A percentile compares a stretch with the other conserved stretches of the same genome.
Evolutionary conservation across 2,329 filamentous ascomycete genomes (phyloP).

Genomic region (Blastomyces gilchristii): DNA sequence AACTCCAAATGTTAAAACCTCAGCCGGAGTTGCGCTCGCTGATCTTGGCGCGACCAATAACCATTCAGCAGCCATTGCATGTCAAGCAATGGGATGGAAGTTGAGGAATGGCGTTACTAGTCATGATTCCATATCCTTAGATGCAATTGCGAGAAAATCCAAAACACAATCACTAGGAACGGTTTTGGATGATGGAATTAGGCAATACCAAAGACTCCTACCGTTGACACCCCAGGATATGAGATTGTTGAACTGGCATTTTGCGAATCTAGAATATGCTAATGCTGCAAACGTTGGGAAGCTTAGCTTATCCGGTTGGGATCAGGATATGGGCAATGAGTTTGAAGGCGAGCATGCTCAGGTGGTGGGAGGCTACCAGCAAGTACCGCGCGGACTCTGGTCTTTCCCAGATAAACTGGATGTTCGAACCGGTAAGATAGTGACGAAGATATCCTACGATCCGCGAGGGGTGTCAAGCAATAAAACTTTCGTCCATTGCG

Average conservation of each 20-base stretch:
- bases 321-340: constrained; percentile 95
- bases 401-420: constrained; percentile 66
- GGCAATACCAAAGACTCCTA: constrained; percentile 73
- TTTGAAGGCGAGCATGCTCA: constrained; percentile 93
- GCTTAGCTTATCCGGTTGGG: constrained; percentile 84
- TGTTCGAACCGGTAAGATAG: constrained; percentile 61
- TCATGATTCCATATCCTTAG: constrained; percentile 60
- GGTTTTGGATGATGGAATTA: constrained; percentile 85
- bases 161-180: constrained; percentile 67
- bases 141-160: constrained; percentile 51
- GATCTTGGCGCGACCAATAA: constrained; percentile 57
- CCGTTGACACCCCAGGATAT: constrained; percentile 79
- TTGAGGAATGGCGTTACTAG: constrained; percentile 54
- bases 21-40: constrained; percentile 38
- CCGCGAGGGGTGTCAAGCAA: constrained; percentile 33
- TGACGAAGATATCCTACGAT: constrained; percentile 61
- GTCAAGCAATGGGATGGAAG: constrained; percentile 71
- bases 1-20: constrained; percentile 43
- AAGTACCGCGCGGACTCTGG: constrained; percentile 77
- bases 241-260: constrained; percentile 91
- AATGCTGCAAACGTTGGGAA: constrained; percentile 83
- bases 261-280: constrained; percentile 95
- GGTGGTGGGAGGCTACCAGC: constrained; percentile 87
- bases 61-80: constrained; percentile 65
- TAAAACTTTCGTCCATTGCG: constrained; percentile 58